Conservation (phyloP, 352 stramenopile species). For the Pythium rishiriense region DNA sequence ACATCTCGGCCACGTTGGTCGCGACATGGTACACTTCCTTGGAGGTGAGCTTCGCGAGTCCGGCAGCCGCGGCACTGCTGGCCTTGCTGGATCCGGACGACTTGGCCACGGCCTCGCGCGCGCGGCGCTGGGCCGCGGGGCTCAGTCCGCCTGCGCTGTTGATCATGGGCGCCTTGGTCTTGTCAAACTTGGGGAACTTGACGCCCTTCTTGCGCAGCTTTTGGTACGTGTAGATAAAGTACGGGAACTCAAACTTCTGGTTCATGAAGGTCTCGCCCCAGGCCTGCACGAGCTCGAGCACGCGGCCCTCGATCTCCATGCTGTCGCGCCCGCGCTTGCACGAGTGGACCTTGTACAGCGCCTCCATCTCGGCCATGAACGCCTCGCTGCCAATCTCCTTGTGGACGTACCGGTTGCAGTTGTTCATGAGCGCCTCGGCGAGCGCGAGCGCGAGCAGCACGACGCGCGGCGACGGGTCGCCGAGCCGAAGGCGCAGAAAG, state of each 20-base stretch:
- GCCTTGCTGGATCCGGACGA: conserved; percentile 15
- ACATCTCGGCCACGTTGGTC: conserved; percentile 74
- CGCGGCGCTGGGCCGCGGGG: conserved; percentile 4
- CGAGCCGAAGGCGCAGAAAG: conserved; percentile 68
- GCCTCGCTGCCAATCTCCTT: conserved; percentile 62
- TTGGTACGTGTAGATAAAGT: conserved; percentile 84
- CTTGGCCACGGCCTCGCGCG: conserved; percentile 8
- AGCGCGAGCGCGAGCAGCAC: conserved; percentile 68
- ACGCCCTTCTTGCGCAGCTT: conserved; percentile 81
- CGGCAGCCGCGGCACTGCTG: conserved; percentile 19
- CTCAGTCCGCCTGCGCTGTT: conserved; percentile 11
- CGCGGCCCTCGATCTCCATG: conserved; percentile 69
- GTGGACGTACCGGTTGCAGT: conserved; percentile 71
- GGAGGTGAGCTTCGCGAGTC: conserved; percentile 49
- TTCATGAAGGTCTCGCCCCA: conserved; percentile 86
- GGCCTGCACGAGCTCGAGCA: conserved; percentile 74
- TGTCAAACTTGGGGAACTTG: conserved; percentile 77
- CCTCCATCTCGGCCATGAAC: conserved; percentile 77
- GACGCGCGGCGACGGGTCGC: conserved; percentile 58
- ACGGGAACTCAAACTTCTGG: conserved; percentile 62
- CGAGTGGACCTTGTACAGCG: conserved; percentile 71
- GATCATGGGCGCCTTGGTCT: conserved; percentile 41
- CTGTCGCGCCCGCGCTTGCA: conserved; percentile 69
- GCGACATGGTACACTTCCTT: conserved; percentile 65
- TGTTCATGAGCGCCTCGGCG: conserved; percentile 76